Evolutionary conservation across 768 basidiomycete species (phyloP), one percentile per base, ranked within the genome.

Genomic region (Leccinum sublutescens): DNA sequence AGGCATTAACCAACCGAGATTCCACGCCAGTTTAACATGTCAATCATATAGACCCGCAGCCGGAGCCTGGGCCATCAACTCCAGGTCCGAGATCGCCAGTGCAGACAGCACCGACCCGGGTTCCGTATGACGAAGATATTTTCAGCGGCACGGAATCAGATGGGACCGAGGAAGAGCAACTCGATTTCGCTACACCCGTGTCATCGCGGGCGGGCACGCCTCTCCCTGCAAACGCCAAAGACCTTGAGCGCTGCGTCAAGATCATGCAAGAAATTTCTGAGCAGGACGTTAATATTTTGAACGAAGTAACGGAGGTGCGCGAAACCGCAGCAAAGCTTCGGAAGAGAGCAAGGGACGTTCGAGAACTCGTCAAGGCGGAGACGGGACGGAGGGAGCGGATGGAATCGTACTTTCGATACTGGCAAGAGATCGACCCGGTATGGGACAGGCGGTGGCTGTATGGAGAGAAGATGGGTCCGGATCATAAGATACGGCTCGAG

Each of bases 381-480:
- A 56, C 14, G 29, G 69, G 62, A 15, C 61, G 73, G 14, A 58
- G 69, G 52, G 65, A 66, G 48, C 58, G 73, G 14, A 66, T 74
- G 63, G 66, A 73, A 19, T 31, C 59, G 8, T 73, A 63, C 25
- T 74, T 68, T 38, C 55, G 57, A 31, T 65, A 71, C 34, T 74
- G 74, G 70, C 62, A 63, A 27, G 60, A 75, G 27, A 65, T 61
- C 5, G 59, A 64, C 12, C 62, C 64, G 2, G 51, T 5, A 4
- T 70, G 73, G 70, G 61, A 64, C 38, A 64, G 62, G 25, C 11
- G 58, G n/a, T 72, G 72, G 72, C 12, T 72, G 33, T 68, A 65
- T 27, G 66, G 62, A 31, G 60, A 64, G 33, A 52, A 58, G 15
- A 52, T 17, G 52, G 56, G 6, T 2, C 38, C 47, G n/a, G 58